These are phyloP conservation scores for Oenanthe sinensis DNA, from an alignment of 129 eudicot species.

Conservation along the genomic window DNA sequence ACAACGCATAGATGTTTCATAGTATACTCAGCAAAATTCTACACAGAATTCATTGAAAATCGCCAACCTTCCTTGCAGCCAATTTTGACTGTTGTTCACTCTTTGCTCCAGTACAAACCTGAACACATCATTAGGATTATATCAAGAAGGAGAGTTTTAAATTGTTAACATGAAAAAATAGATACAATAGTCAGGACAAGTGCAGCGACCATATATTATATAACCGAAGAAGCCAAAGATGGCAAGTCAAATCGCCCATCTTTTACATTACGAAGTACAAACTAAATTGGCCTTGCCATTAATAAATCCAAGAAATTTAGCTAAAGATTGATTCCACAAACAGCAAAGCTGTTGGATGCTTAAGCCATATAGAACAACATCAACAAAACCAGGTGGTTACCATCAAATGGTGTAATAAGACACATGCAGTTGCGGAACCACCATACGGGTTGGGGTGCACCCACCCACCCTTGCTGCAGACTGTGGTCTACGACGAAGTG, in stretches of 20 bases:
- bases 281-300: background rate
- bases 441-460: no score
- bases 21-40: background rate
- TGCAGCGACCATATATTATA: background rate
- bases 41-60: no score
- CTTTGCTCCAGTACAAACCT: conserved; percentile 95
- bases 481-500: no score
- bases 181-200: background rate
- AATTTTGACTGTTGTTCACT: conserved; percentile 86
- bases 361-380: background rate
- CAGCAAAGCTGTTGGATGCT: background rate
- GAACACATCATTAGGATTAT: background rate
- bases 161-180: background rate
- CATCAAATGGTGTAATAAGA: background rate
- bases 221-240: background rate
- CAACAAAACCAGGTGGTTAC: background rate
- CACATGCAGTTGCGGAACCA: no score
- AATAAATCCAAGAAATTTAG: background rate
- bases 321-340: background rate
- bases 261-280: background rate
- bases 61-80: conserved; percentile 74
- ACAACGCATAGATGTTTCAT: background rate
- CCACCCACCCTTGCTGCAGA: no score
- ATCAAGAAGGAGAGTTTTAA: background rate
- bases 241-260: background rate